Conservation (phyloP, 1,284 basidiomycete species). For the Fomitopsis schrenkii region DNA sequence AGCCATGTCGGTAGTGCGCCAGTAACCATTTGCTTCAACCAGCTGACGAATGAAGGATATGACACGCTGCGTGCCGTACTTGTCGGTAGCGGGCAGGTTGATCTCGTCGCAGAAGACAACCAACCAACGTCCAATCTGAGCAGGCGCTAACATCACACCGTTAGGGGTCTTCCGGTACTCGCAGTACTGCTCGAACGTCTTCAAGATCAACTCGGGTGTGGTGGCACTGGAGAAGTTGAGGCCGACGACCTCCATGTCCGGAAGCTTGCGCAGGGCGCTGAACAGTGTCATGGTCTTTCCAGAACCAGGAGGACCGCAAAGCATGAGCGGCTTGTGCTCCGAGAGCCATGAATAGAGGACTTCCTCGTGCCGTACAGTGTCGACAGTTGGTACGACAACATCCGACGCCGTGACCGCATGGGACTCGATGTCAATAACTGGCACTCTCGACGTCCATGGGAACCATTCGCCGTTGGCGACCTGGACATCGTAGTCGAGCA, state of each 20-base stretch:
- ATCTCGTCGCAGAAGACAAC: slow-evolving; percentile 99
- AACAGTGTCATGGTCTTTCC: slow-evolving; percentile 99
- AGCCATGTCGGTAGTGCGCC: slow-evolving; percentile 91
- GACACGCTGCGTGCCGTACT: slow-evolving; percentile 98
- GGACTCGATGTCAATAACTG: slow-evolving; percentile 94
- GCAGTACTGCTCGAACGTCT: slow-evolving; percentile 99
- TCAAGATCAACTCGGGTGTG: slow-evolving; percentile 95
- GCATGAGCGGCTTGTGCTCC: slow-evolving; percentile 97
- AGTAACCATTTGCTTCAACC: slow-evolving; percentile 94
- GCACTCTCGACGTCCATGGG: slow-evolving; percentile 90
- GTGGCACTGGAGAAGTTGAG: slow-evolving; percentile 99
- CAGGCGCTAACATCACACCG: slow-evolving; percentile 90
- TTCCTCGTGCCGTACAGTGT: slow-evolving; percentile 98
- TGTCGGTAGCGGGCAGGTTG: slow-evolving; percentile 95
- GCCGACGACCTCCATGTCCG: slow-evolving; percentile 98
- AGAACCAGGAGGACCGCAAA: slow-evolving; percentile 98
- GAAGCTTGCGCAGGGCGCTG: slow-evolving; percentile 94
- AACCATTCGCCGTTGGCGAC: slow-evolving; percentile 85
- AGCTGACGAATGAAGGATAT: slow-evolving; percentile 98
- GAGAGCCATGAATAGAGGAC: slow-evolving; percentile 98
- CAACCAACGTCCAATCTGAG: slow-evolving; percentile 96
- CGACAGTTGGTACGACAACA: slow-evolving; percentile 97
- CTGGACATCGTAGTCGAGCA: slow-evolving; percentile 96
- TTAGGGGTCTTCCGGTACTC: slow-evolving; percentile 98
- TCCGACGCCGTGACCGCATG: slow-evolving; percentile 95